phyloP scores from a whole-genome alignment of 2,329 filamentous ascomycete species.

The Colletotrichum sansevieriae region DNA sequence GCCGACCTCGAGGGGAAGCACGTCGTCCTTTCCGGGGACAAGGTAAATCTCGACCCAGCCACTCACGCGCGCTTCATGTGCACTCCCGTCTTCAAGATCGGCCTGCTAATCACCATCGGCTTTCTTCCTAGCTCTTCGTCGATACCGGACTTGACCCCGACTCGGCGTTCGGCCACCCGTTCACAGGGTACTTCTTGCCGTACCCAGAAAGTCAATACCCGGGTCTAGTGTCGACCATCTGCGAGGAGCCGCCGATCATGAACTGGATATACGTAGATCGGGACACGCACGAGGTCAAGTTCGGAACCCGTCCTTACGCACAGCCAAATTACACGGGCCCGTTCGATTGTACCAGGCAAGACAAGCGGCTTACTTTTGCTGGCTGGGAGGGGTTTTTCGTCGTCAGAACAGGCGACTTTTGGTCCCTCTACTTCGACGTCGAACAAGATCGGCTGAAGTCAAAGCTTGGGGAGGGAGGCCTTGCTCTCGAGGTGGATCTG shows the following conservation, averaged over 20 bases:
- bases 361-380: conserved; percentile 62
- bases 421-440: conserved; percentile 62
- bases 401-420: conserved; percentile 59
- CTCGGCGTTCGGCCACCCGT: conserved; percentile 60
- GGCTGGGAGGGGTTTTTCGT: conserved; percentile 64
- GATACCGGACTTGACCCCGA: conserved; percentile 53
- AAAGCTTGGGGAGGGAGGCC: conserved; percentile 61
- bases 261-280: conserved; percentile 65
- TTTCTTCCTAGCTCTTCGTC: conserved; percentile 56
- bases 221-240: conserved; percentile 63
- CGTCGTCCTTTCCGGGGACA: conserved; percentile 59
- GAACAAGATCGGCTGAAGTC: conserved; percentile 59
- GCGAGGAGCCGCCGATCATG: conserved; percentile 61
- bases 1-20: conserved; percentile 57
- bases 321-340: conserved; percentile 60
- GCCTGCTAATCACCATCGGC: not conserved
- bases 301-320: conserved; percentile 57
- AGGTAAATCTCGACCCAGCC: conserved; percentile 45
- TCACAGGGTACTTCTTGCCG: conserved; percentile 69
- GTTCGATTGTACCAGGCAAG: conserved; percentile 65
- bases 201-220: conserved; percentile 65
- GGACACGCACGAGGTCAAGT: conserved; percentile 60
- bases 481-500: conserved; percentile 68
- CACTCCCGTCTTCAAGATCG: not conserved
- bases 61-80: not conserved